Base-by-base conservation (phyloP, 1,284 basidiomycete genomes). In the Ganoderma sinense region DNA sequence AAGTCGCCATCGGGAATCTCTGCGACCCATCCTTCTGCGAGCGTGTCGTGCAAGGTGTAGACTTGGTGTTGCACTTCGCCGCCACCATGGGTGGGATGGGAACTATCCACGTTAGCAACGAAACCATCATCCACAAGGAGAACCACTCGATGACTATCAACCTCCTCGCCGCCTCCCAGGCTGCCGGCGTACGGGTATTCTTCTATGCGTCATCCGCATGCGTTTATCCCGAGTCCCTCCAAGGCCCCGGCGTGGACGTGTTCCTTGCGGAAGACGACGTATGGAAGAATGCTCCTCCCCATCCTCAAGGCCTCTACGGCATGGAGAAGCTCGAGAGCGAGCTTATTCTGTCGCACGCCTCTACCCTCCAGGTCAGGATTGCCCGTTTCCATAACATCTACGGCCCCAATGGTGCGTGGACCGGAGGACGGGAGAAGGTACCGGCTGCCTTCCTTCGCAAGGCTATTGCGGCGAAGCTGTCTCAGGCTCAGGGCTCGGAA, bases 71-170 rank as follows among this genome's bases (percentile, higher is more conserved):
- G 29, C 88, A 90, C 75, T 86, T 89, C 72, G 87, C 88, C 4
- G 88, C 87, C 10, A 85, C 82, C 39, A 89, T 89, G 88, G 88
- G 88, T 5, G 88, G 88, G 0, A 90, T 90, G 87, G 87, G 89
- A 1, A 84, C 84, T 0, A 90, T 90, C 45, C 88, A 89, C 72
- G 74, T 78, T 10, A 77, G 75, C 0, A 90, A 90, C 73, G 86
- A 87, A 56, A 78, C 82, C 63, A 71, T 73, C 31, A 87, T 89
- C 26, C 89, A 89, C 72, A 67, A 75, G 7, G 81, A 85, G 48
- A 90, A 90, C 69, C 82, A 86, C 43, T 39, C 69, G 2, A 89
- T 90, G 82, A 86, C 85, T 0, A 64, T 80, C 10, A 87, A 88
- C 68, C 64, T 89, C 39, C 73, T 90, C 33, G 59, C 74, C 5